Base-by-base conservation (phyloP, 1,139 yeast genomes). In the Saccharomycopsis hybrid region DNA sequence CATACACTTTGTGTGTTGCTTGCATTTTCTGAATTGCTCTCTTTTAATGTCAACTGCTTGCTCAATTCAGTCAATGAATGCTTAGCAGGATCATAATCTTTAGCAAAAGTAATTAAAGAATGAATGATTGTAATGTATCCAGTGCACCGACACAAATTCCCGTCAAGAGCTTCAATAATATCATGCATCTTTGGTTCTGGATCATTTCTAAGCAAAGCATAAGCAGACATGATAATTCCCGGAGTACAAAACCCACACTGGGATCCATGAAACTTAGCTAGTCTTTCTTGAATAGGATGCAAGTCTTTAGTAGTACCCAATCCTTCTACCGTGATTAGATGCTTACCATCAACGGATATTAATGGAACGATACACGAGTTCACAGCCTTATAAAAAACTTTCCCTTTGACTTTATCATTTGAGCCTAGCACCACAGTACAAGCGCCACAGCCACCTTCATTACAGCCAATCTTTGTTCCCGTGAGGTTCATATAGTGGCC, bases 171-270 rank as follows among this genome's bases (percentile, higher is more conserved):
- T 52, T 71, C 76, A 32, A 65, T 61, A 9, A 71, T 63, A 49
- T 68, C 67, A 44, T 68, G 68, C 48, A 66, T 65, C 2, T 68
- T 58, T 5, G 73, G 74, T 28, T 57, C 56, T 35, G 71, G 70
- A 27, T 67, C 63, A 43, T 68, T 63, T 30, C 76, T 60, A 30
- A 72, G 56, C 49, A 71, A 56, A 1, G 74, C 66, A 46, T 71
- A 71, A 46, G 72, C 55, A 40, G 72, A 67, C 76, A 71, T 71
- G 13, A 72, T 74, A 46, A 71, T 71, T 2, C 76, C 76, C 0
- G 76, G 76, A 4, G 76, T 72, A 54, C 76, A 72, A 55, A 71
- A 72, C 3, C 76, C 76, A 55, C 76, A 72, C 56, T 72, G 76
- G 1, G 76, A 70, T n/a, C 76, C 76, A 53, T 72, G 75, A 55